Base-by-base conservation (phyloP, 2,329 filamentous ascomycete genomes). In the Penicillium sp. region DNA sequence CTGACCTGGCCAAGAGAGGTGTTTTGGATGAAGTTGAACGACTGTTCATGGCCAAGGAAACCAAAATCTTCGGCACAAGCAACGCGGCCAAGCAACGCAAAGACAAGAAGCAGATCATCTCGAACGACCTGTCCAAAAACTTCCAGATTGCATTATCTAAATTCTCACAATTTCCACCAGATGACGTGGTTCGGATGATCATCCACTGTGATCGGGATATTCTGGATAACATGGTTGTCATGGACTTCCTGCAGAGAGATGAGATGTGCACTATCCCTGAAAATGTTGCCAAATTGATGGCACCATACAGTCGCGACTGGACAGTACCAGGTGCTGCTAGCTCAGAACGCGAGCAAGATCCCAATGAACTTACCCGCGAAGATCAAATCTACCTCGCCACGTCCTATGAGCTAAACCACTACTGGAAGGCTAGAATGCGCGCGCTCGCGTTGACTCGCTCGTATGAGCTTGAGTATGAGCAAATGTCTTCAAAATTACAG, bases 21-120 rank as follows among this genome's bases (percentile, higher is more conserved):
- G 93, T 98, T 46, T 73, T 96, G 50, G 92, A 96, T 51, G 92
- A 96, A 67, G 90, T 98, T 37, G 92, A 98, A 68, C 93, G 94
- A 64, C 74, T 96, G 27, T 98, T 98, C 70, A 79, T 93, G 77
- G 90, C 92, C 36, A 96, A 95, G 68, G 92, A 98, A 65, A 90
- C 88, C 67, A 95, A 93, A 70, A 77, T 82, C 48, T 72, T 96
- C 56, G 64, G 61, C 20, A 86, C 87, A 47, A 76, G 78, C 53
- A 76, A 77, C 47, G 61, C 67, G 38, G 64, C 69, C 15, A 77
- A 79, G 53, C 86, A 87, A 67, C 89, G 89, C 68, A 82, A 86
- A 57, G 90, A 95, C 61, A 96, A 96, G 79, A 96, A 95, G 71
- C 88, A 95, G 64, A 80, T 98, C 64, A 95, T 98, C 57, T 88